Evolutionary conservation across 2,329 filamentous ascomycete genomes (phyloP), one percentile per base, ranked within the genome.

Genomic region (Volutella citrinella): DNA sequence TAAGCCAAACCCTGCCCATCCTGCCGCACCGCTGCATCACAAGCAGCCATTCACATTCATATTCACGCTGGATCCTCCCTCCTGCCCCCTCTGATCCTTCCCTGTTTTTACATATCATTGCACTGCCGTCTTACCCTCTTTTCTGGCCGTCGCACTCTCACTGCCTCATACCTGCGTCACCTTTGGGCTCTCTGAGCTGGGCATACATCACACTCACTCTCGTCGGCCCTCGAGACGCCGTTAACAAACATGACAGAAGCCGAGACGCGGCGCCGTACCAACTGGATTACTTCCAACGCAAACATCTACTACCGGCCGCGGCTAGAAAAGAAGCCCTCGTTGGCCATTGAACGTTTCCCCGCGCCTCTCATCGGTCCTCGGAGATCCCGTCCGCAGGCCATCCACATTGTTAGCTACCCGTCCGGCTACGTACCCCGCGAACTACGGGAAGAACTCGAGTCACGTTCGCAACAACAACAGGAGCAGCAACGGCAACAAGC

Each of bases 371-470:
- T 67, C 42, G 60, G 59, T 27, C 59, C 63, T 23, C 56, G 64
- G 30, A 54, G 64, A 42, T 51, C 57, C 21, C 55, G 64, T 21
- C 63, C 63, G 10, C 63, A 67, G 45, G 56, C 64, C 22, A 67
- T 67, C 35, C 63, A 67, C 52, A 63, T 67, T 33, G 46, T 65
- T 40, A 65, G 62, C 18, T 67, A 61, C 34, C 64, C 64, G 4
- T 49, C 63, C 3, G 64, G 64, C 33, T 67, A 67, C 51, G 56
- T 71, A 16, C 69, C 69, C 13, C 59, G 61, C 38, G 69, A 73
- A 37, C 48, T 72, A 27, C 63, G 66, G 19, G 45, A 34, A 32
- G 36, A 34, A 17, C 38, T 40, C n/a, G n/a, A n/a, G 21, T 47
- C 42, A 28, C 38, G 49, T 24, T 30, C 31, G n/a, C 30, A 30